phyloP scores from a whole-genome alignment of 495 filamentous ascomycete genomes.

The Tuber brumale region DNA sequence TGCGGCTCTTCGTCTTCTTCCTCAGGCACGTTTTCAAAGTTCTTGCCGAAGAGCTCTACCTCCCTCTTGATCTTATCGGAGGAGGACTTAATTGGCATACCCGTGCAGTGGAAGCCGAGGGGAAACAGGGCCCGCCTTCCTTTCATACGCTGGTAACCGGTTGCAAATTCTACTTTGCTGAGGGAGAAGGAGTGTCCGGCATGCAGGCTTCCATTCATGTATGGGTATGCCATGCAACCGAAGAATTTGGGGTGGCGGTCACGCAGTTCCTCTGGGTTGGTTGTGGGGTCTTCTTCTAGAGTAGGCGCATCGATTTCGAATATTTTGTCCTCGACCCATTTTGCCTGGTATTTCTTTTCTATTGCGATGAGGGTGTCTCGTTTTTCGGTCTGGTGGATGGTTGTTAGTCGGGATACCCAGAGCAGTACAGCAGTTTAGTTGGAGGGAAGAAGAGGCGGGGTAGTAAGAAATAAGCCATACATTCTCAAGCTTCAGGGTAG shows the following conservation, averaged over 20 bases:
- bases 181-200: constrained; percentile 86
- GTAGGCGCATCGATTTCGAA: constrained; percentile 84
- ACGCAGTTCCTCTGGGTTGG: constrained; percentile 65
- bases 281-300: constrained; percentile 63
- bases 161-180: constrained; percentile 83
- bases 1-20: constrained; percentile 45
- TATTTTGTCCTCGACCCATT: constrained; percentile 70
- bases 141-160: constrained; percentile 78
- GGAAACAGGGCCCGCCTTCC: constrained; percentile 82
- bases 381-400: constrained; percentile 69
- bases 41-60: constrained; percentile 76
- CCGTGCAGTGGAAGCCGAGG: constrained; percentile 90
- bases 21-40: constrained; percentile 70
- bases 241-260: constrained; percentile 84
- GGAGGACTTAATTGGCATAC: constrained; percentile 96
- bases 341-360: constrained; percentile 85
- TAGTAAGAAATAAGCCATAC: constrained; percentile 45
- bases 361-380: constrained; percentile 76
- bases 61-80: constrained; percentile 81
- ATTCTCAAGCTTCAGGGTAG: constrained; percentile 69
- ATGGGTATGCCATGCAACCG: constrained; percentile 87
- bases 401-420: constrained; percentile 11
- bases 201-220: constrained; percentile 94
- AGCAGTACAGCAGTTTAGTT: constrained; percentile 25
- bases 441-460: constrained; percentile 30